Percentiles rank a stretch among this genome's conserved stretches.
phyloP scores from a whole-genome alignment of 345 rosid genomes.

The Rhodamnia rubescens region DNA sequence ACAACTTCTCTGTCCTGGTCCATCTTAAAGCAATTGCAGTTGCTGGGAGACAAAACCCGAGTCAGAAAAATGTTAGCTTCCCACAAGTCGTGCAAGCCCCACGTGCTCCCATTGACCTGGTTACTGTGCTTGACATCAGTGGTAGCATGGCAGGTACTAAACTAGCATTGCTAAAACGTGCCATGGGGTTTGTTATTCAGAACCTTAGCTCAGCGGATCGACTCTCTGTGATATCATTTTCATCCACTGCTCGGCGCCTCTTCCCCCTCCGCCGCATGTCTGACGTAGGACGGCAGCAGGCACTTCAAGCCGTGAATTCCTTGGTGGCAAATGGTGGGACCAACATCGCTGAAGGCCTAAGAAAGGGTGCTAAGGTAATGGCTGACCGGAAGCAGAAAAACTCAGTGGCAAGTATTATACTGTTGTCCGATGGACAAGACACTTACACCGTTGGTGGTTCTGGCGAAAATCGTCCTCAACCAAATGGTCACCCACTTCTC shows the following conservation, averaged over 20 bases:
- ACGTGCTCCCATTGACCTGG: slow-evolving; percentile 78
- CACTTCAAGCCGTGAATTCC: slow-evolving; percentile 86
- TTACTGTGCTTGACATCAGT: slow-evolving; percentile 88
- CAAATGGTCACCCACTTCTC: slow-evolving; percentile 50
- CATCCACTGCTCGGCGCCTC: slow-evolving; percentile 86
- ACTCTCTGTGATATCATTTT: slow-evolving; percentile 95
- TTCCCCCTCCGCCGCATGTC: slow-evolving; percentile 78
- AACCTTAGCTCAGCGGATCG: slow-evolving; percentile 82
- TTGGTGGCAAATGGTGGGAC: slow-evolving; percentile 94
- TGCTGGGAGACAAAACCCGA: slow-evolving; percentile 9
- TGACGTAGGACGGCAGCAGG: slow-evolving; percentile 60
- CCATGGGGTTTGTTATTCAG: slow-evolving; percentile 98
- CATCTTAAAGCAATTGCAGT: slow-evolving; percentile 68
- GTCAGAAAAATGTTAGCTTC: slow-evolving; percentile 3
- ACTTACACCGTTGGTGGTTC: slow-evolving; percentile 48
- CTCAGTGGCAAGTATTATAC: slow-evolving; percentile 77
- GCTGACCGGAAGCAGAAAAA: slow-evolving; percentile 75
- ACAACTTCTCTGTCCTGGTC: slow-evolving; percentile 60
- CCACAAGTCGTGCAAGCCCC: slow-evolving; percentile 32
- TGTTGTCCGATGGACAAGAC: slow-evolving; percentile 91
- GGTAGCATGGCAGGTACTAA: slow-evolving; percentile 99
- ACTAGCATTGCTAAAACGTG: slow-evolving; percentile 88
- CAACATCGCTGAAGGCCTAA: slow-evolving; percentile 89
- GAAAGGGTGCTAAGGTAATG: slow-evolving; percentile 87
- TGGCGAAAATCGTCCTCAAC: slow-evolving; percentile 26